Base-by-base conservation (phyloP, 305 asterid genomes). In the Fraxinus xanthoxyloides region DNA sequence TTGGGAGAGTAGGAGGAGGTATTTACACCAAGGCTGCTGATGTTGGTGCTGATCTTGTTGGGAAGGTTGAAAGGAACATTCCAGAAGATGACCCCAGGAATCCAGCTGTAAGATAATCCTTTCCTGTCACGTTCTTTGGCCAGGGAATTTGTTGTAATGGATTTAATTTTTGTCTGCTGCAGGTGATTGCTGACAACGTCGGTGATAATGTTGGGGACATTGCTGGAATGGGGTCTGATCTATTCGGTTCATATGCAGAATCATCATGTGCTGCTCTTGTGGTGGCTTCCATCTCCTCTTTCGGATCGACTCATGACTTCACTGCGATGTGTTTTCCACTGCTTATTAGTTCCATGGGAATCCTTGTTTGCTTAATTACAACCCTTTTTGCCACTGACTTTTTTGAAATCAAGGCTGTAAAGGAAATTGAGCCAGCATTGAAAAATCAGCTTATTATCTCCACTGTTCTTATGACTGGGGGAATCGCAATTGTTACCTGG, bases 171-270 rank as follows among this genome's bases (percentile, higher is more conserved):
- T 54, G 26, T 72, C 80, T 54, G 24, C 77, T 81, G 77, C 92
- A 94, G 97, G 98, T 94, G 87, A 94, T 94, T 78, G 98, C 97
- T 63, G 98, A 93, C 82, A 94, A 94, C 51, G 97, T 94, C 13
- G 97, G 98, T 63, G 98, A 94, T 81, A 94, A 94, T 59, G 97
- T 94, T 17, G 97, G 98, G 77, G 98, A 94, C 88, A 94, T 94
- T 90, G 98, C 97, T 77, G 98, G 98, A 83, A 94, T 94, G 98
- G 98, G 98, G 10, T 94, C 97, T 83, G 98, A 94, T 88, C 97
- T 94, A 77, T 94, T 94, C 75, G 98, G 98, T 63, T 94, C 97
- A 63, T 94, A 93, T 81, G 97, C 98, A 46, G 97, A 93, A 82
- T 81, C 98, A 74, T 94, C 98, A 7, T 93, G 97, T 78, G 96